Percentiles rank a stretch among this genome's conserved stretches.
These are phyloP conservation scores for Cordyceps fumosorosea DNA, from an alignment of 2,329 filamentous ascomycete species.

Conservation along the genomic window DNA sequence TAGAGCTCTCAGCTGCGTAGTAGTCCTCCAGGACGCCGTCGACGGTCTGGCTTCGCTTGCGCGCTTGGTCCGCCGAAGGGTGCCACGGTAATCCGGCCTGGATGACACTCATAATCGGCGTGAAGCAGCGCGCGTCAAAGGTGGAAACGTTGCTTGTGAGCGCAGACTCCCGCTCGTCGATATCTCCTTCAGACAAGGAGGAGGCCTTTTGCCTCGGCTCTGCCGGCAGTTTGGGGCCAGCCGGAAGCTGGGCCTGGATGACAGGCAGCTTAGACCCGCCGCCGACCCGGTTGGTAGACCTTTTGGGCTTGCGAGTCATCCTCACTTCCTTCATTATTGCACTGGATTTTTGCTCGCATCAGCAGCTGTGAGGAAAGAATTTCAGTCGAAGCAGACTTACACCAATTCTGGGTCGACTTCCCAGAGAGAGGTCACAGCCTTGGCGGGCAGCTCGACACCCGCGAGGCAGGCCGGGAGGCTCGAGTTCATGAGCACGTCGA, in stretches of 20 bases:
- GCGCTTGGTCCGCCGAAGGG: not conserved
- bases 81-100: not conserved
- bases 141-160: too few species aligned
- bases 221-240: too few species aligned
- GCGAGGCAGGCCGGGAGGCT: not conserved
- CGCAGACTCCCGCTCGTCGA: not conserved
- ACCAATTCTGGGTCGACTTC: not conserved
- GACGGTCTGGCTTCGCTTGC: not conserved
- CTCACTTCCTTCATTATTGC: not conserved
- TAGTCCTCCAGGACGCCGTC: not conserved
- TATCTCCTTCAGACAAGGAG: not conserved
- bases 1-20: not conserved
- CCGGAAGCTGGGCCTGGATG: too few species aligned
- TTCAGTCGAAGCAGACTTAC: not conserved
- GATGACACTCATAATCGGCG: not conserved
- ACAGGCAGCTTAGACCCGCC: not conserved
- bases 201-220: not conserved
- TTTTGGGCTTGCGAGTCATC: not conserved
- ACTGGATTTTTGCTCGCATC: not conserved
- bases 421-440: slow-evolving; percentile 6
- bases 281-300: not conserved
- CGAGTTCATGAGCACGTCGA: slow-evolving; percentile 9
- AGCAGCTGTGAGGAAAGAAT: not conserved
- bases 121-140: not conserved
- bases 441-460: not conserved